Evolutionary conservation across 2,329 filamentous ascomycete species (phyloP), one percentile per base, ranked within the genome.

Genomic region (Exutisphaerella laricina): DNA sequence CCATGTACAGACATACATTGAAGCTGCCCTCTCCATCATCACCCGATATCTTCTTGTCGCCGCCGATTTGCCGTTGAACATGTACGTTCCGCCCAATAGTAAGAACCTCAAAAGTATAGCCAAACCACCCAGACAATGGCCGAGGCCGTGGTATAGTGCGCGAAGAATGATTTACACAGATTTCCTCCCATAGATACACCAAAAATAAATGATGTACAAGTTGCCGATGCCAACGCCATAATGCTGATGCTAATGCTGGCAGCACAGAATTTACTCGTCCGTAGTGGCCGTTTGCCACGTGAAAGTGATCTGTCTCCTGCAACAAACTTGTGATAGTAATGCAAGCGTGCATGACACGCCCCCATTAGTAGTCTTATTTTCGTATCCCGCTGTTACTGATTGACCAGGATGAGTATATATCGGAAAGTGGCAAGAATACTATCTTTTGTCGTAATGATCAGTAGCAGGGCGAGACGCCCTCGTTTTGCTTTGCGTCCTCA

Each of bases 131-230:
- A 39, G 37, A 39, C 25, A 39, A 39, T 28, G 25, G 26, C 37
- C 37, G 5, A 3, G 37, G 26, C 37, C 37, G 25, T 39, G 37
- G 37, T 39, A 39, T 39, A 39, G 23, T 31, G 37, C 37, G 25
- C 26, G 25, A 29, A 29, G 31, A 29, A 29, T 39, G 37, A 23
- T 39, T n/a, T 21, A 21, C 8, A 39, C 25, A 39, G 14, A 30
- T 30, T 30, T 8, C 37, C 37, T 39, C 37, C 37, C 37, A 31
- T 39, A 21, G 12, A 31, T 39, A 26, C 37, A 30, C 18, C 16
- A 14, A 9, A 5, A n/a, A 21, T 20, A 13, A 16, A 30, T 21
- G 25, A 39, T 18, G 40, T 23, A 42, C 9, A 36, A 21, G 16
- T 20, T 35, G 32, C 32, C 32, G 32, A 20, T 35, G 2, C 22